These are phyloP conservation scores for Cladosporium phlei DNA, from an alignment of 2,329 filamentous ascomycete genomes.

Conservation along the genomic window DNA sequence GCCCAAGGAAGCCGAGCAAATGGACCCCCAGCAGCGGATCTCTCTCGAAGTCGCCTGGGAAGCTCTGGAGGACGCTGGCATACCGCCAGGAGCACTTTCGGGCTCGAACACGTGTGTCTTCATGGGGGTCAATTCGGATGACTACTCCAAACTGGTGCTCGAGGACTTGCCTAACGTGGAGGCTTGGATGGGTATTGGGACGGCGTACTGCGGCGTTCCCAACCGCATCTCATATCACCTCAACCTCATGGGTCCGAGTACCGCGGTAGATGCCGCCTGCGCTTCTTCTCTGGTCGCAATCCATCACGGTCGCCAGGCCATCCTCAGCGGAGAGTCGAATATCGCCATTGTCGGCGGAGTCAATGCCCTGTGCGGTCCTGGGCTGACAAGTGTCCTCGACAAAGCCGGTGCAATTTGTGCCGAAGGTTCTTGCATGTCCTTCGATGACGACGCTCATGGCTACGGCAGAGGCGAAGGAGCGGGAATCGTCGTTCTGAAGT, in stretches of 20 bases:
- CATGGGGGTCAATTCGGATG: too few relatives aligned
- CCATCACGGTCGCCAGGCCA: slow-evolving; percentile 14
- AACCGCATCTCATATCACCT: slow-evolving; percentile 20
- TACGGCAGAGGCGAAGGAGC: slow-evolving; percentile 31
- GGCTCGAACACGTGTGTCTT: too few relatives aligned
- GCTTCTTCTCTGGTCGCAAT: slow-evolving; percentile 13
- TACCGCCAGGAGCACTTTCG: slow-evolving; percentile 1
- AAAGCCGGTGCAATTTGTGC: too few relatives aligned
- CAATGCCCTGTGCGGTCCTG: too few relatives aligned
- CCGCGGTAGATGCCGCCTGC: slow-evolving; percentile 19
- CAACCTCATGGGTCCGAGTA: slow-evolving; percentile 16
- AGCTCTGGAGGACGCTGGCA: slow-evolving; percentile 16
- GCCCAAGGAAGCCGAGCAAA: slow-evolving; percentile 21
- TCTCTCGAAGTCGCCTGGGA: slow-evolving; percentile 20
- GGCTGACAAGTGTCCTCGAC: too few relatives aligned
- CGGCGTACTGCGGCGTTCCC: slow-evolving; percentile 10
- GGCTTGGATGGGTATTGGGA: slow-evolving; percentile 22
- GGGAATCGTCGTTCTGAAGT: slow-evolving; percentile 27
- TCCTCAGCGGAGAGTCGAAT: slow-evolving; percentile 11
- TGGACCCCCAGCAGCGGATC: slow-evolving; percentile 29
- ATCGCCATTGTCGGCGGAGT: too few relatives aligned
- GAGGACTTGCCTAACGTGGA: slow-evolving; percentile 19
- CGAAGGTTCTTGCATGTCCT: too few relatives aligned
- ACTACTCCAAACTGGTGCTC: slow-evolving; percentile 20
- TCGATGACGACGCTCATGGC: slow-evolving; percentile 41